Base-by-base conservation (phyloP, 345 rosid species). In the Ailanthus altissimus region DNA sequence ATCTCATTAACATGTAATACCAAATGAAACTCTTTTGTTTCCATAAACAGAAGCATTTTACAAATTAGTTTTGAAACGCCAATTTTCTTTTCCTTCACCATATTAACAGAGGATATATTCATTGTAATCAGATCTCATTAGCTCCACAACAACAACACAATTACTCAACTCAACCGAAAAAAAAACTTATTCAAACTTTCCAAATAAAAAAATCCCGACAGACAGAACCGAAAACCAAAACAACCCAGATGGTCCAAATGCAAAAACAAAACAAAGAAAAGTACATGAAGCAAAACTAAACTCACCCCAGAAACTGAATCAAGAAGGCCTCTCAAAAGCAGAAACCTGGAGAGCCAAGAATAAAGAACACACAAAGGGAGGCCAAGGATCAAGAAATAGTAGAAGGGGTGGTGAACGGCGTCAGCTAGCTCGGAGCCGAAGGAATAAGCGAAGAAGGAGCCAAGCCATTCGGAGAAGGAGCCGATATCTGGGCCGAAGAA, bases 401-500 rank as follows among this genome's bases (percentile, higher is more conserved):
- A 86, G 23, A 90, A 73, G 8, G 94, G 92, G 70, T 90, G 81
- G 81, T 90, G 92, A 79, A 89, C 45, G 79, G 79, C 80, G 60
- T 84, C 86, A 65, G 86, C 86, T 42, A 87, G 58, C 40, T 59
- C 45, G 64, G 90, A 82, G 80, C 82, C 84, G 18, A 84, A 61
- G 5, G 85, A 80, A 28, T 79, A 14, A 18, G 79, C 79, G 70
- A 85, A 45, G 75, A 75, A 63, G 67, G 88, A 85, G 54, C 85
- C 85, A 16, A 89, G 88, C 94, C 94, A 90, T 70, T 87, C 90
- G 65, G 94, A 80, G 83, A 90, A 90, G 74, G 92, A 90, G 76
- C 94, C 94, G 49, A 87, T 78, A 76, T 90, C 94, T 5, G 94
- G 94, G 68, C 92, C 94, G 59, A 90, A 89, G 84, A 90, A 89